Evolutionary conservation across 2,329 filamentous ascomycete species (phyloP), one percentile per base, ranked within the genome.

Genomic region (Penicillium occitanis): DNA sequence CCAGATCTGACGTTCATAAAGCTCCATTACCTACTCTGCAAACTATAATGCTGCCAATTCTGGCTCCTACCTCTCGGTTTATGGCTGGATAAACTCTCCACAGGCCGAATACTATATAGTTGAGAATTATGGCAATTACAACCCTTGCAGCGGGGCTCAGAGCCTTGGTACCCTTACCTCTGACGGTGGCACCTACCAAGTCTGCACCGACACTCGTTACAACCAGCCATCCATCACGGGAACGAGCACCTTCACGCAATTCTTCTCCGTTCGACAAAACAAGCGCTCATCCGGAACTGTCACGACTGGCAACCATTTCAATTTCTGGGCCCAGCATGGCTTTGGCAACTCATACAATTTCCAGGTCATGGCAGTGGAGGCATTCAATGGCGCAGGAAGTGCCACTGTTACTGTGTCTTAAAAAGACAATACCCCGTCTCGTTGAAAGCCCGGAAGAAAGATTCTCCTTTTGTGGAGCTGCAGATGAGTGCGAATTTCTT

Each of bases 321-420:
- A 76, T 44, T 76, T 74, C 0, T 79, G 77, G 77, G 70, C 71
- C 4, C 55, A 60, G 6, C 68, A 73, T n/a, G 76, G 76, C 1
- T 69, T 78, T 46, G 51, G 51, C 6, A 76, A 76, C 0, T 72
- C 71, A 8, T 74, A 73, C 66, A 72, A 80, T 66, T 80, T 81
- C 67, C 78, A 79, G 71, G 79, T 81, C 63, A 70, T 81, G 11
- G 76, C 77, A 0, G 80, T 77, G 0, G 80, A 82, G 70, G 80
- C 48, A 17, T 64, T 46, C 37, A 33, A 3, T 10, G 57, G 53
- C 11, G 53, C 25, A 19, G 53, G 63, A 14, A 48, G 42, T 62
- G 60, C 60, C 5, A 33, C 42, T 17, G 46, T 46, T 22, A 62
- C 60, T 13, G 60, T 62, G 25, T 42, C 58, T 61, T 37, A 19